Evolutionary conservation across 2,329 filamentous ascomycete genomes (phyloP).

Genomic region (Dactylellina leptospora): DNA sequence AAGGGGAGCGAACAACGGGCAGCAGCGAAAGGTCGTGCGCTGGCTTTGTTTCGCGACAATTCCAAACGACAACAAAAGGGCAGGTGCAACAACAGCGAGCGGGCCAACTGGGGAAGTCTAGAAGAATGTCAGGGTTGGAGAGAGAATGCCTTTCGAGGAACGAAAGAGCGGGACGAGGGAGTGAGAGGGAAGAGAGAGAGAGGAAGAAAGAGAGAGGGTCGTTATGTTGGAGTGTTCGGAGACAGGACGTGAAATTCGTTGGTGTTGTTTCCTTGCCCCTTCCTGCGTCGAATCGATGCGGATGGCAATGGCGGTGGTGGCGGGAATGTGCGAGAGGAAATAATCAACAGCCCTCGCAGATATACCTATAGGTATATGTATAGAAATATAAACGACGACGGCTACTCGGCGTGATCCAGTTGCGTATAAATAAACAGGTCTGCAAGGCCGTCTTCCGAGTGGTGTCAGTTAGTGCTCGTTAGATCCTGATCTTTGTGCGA

Average conservation of each 20-base stretch:
- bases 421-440: not conserved
- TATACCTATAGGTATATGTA: too few species aligned
- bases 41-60: constrained; percentile 17
- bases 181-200: too few species aligned
- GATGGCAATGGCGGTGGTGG: constrained; percentile 46
- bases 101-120: not conserved
- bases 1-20: constrained; percentile 2
- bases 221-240: constrained; percentile 23
- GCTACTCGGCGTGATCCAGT: too few species aligned
- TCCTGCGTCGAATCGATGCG: not conserved
- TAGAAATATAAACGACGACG: too few species aligned
- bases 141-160: constrained; percentile 41
- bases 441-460: too few species aligned
- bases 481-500: constrained; percentile 19
- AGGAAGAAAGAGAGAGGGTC: not conserved
- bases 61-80: constrained; percentile 22
- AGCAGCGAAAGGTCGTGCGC: constrained; percentile 14
- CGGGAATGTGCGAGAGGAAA: constrained; percentile 45
- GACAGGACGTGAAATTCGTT: constrained; percentile 27
- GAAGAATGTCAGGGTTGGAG: constrained; percentile 30
- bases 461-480: constrained; percentile 6
- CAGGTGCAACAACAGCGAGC: constrained; percentile 3
- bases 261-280: not conserved
- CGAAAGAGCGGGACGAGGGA: constrained; percentile 21
- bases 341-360: too few species aligned